Conservation (phyloP, 2,329 filamentous ascomycete species). For the Fusarium proliferatum region DNA sequence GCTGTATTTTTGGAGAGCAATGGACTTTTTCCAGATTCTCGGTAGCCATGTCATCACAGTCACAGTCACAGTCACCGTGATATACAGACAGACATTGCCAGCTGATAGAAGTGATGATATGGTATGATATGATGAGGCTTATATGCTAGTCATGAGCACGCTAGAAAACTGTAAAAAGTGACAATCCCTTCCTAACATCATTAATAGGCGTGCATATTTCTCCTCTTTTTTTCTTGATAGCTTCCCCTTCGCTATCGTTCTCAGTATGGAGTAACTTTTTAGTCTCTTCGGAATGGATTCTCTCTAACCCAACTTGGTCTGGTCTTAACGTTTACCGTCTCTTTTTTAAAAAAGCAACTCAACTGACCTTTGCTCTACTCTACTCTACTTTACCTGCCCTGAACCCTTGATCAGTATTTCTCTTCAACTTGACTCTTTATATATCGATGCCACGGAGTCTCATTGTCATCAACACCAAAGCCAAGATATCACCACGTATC, state of each 20-base stretch:
- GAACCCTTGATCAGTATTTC: background rate
- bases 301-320: constrained; percentile 8
- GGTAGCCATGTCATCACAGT: background rate
- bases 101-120: background rate
- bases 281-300: background rate
- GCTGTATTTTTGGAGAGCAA: background rate
- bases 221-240: constrained; percentile 26
- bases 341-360: constrained; percentile 1
- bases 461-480: background rate
- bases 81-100: background rate
- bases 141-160: background rate
- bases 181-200: background rate
- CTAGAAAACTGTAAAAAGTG: background rate
- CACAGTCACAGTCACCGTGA: background rate
- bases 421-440: background rate
- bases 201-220: constrained; percentile 1
- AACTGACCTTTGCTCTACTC: background rate
- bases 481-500: background rate
- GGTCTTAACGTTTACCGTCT: constrained; percentile 14
- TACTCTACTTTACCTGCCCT: background rate
- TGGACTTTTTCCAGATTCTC: background rate
- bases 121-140: background rate
- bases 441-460: background rate
- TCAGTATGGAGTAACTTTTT: background rate
- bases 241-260: background rate